Evolutionary conservation across 306 rosid genomes (phyloP).

Genomic region (Potentilla sterilis): DNA sequence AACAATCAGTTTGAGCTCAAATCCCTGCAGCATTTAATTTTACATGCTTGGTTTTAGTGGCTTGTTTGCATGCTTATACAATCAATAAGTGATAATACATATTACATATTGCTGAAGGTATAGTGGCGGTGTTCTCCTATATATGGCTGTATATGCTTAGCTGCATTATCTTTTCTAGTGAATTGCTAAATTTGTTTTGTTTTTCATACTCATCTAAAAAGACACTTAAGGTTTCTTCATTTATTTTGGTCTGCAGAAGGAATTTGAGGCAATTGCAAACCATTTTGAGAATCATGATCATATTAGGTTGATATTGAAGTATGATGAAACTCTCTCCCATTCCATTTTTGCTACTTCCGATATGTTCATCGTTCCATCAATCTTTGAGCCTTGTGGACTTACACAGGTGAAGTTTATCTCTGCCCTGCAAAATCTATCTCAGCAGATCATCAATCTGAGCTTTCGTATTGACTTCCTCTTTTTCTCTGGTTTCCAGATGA

Average conservation of each 20-base stretch:
- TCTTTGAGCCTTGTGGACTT: conserved; percentile 98
- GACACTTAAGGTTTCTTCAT: not conserved
- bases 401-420: conserved; percentile 67
- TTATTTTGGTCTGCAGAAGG: conserved; percentile 53
- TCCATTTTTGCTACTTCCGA: conserved; percentile 85
- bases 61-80: not conserved
- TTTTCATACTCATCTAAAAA: not conserved
- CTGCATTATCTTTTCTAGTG: not conserved
- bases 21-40: no score
- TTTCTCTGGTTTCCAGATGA: conserved; percentile 56
- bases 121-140: not conserved
- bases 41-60: not conserved
- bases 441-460: not conserved
- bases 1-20: not conserved
- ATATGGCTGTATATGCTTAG: not conserved
- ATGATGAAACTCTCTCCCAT: conserved; percentile 90
- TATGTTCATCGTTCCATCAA: conserved; percentile 91
- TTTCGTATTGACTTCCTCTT: not conserved
- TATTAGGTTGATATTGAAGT: conserved; percentile 70
- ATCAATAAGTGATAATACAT: not conserved
- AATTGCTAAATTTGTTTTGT: conserved; percentile 12
- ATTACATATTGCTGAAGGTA: not conserved
- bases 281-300: conserved; percentile 75
- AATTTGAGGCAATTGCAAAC: conserved; percentile 84
- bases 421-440: conserved; percentile 8